Base-by-base conservation (phyloP, 495 filamentous ascomycete genomes). In the Penicillium robsamsonii region DNA sequence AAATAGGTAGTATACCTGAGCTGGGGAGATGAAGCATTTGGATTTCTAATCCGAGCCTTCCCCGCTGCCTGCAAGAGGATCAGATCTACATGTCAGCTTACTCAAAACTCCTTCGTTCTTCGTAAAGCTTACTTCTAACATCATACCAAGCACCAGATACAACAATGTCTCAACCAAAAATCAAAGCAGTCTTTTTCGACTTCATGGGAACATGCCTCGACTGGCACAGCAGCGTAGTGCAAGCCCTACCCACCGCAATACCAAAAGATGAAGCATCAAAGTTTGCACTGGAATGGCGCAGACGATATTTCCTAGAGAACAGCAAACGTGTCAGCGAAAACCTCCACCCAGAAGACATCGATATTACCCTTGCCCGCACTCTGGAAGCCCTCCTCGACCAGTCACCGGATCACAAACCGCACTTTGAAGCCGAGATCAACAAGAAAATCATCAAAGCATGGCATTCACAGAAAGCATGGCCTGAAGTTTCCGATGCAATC, bases 241-340 rank as follows among this genome's bases (percentile, higher is more conserved):
- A 55, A 37, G 58, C 61, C 2, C 53, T 68, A 4, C 69, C 69
- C 3, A 24, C 55, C 9, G 52, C 53, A 0, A 63, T 68, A 9
- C 33, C 64, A 1, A 43, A 55, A 41, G 37, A 25, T 0, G 63
- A 56, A 7, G 58, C 64, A 22, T 79, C 75, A 12, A 58, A 63
- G 11, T 51, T 81, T 53, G 80, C 79, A 2, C 67, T 81, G 1
- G 67, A 76, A 61, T 80, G 78, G 78, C 75, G 79, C 20, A 66
- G 72, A 24, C 57, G 62, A 13, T 82, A 78, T 60, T 81, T 83
- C 56, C 58, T 67, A 38, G 70, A 70, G 35, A 77, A 74, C 50
- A 65, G 71, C 24, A 59, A 61, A 13, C 77, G 79, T 2, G 61
- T 73, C 20, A 51, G 50, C 1, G 58, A 64, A 8, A 62, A 63